Conservation (phyloP, 2,329 filamentous ascomycete genomes). For the Talaromyces sp. region DNA sequence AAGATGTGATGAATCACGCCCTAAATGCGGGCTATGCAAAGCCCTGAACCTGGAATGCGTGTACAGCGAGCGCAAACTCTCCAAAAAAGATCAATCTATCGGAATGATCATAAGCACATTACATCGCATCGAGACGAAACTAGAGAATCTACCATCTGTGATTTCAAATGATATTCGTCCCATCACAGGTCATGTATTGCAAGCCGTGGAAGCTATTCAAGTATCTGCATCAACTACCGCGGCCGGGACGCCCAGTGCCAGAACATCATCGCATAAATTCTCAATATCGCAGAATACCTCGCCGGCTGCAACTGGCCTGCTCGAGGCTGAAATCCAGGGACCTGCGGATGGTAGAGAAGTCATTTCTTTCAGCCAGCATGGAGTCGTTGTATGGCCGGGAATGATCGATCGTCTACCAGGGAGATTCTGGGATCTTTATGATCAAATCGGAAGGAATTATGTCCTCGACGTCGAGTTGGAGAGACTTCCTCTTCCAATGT, state of each 20-base stretch:
- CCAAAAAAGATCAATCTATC: constrained; percentile 52
- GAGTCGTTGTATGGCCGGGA: constrained; percentile 50
- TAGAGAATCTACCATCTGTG: constrained; percentile 46
- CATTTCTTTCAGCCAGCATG: constrained; percentile 52
- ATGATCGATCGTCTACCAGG: constrained; percentile 43
- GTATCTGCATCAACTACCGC: constrained; percentile 6
- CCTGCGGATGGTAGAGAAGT: constrained; percentile 32
- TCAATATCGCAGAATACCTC: constrained; percentile 23
- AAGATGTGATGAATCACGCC: constrained; percentile 54
- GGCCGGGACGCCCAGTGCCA: constrained; percentile 7
- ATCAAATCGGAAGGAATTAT: constrained; percentile 46
- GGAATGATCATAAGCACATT: constrained; percentile 55
- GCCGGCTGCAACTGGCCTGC: constrained; percentile 27
- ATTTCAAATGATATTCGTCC: constrained; percentile 31
- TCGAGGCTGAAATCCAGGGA: constrained; percentile 28
- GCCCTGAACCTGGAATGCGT: constrained; percentile 48
- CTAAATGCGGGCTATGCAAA: constrained; percentile 52
- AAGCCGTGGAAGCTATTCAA: constrained; percentile 20
- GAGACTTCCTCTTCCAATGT: constrained; percentile 43
- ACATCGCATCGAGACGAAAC: constrained; percentile 51
- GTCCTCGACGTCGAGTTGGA: constrained; percentile 50
- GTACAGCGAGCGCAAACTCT: constrained; percentile 48
- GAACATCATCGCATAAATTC: constrained; percentile 6
- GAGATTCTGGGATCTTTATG: constrained; percentile 37
- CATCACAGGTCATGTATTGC: constrained; percentile 28